Percentiles rank a stretch among this genome's conserved stretches.
These are phyloP conservation scores for Monsonia emarginata DNA, from an alignment of 441 rosid species.

Conservation along the genomic window DNA sequence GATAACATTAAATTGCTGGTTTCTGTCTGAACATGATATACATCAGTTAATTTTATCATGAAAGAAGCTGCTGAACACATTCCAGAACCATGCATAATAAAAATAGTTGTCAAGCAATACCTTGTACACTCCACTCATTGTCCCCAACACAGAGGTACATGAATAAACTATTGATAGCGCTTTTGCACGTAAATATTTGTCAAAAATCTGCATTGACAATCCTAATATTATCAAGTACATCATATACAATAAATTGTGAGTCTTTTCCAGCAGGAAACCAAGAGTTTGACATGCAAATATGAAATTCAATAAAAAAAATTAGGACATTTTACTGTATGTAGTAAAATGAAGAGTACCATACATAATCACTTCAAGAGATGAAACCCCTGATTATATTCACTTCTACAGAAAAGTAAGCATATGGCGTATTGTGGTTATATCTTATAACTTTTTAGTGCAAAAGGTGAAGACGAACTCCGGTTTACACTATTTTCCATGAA, in stretches of 20 bases:
- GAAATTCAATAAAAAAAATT: background rate
- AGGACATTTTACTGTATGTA: background rate
- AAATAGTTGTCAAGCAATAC: conserved; percentile 26
- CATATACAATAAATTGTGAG: conserved; percentile 11
- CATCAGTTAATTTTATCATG: conserved; percentile 28
- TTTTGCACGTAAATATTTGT: conserved; percentile 60
- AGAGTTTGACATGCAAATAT: conserved; percentile 2
- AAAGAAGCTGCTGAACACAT: conserved; percentile 21
- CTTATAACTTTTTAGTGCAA: background rate
- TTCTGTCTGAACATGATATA: conserved; percentile 56
- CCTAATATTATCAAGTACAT: conserved; percentile 12
- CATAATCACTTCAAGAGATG: background rate
- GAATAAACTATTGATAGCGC: conserved; percentile 79
- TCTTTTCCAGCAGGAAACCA: conserved; percentile 11
- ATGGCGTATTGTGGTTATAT: too few species aligned
- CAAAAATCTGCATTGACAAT: conserved; percentile 50
- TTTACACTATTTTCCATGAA: background rate
- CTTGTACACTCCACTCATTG: conserved; percentile 78
- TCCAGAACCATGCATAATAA: conserved; percentile 15
- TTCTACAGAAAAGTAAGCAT: background rate
- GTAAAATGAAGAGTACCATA: background rate
- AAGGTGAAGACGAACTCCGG: background rate
- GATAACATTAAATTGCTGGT: conserved; percentile 46
- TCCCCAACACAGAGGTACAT: conserved; percentile 67
- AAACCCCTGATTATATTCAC: background rate